Evolutionary conservation across 2,329 filamentous ascomycete species (phyloP).

Genomic region (Nigrospora oryzae): DNA sequence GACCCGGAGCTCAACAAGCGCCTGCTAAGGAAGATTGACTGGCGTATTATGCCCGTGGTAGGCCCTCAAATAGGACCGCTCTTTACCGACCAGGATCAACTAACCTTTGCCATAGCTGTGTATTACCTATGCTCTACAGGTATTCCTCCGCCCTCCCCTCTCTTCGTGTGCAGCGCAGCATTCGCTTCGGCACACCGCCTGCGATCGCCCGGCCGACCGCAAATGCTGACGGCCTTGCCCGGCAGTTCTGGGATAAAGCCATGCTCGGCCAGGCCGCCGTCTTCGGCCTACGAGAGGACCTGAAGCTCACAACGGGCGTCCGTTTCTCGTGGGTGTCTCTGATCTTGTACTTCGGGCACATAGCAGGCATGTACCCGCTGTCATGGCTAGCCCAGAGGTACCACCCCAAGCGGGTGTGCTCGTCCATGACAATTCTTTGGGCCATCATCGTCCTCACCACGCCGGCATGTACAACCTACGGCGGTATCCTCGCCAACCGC

Average conservation of each 20-base stretch:
- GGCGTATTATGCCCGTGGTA: slow-evolving; percentile 15
- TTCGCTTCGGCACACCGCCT: no score
- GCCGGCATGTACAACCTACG: slow-evolving; percentile 20
- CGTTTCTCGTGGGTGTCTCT: slow-evolving; percentile 22
- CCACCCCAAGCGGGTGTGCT: slow-evolving; percentile 18
- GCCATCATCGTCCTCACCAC: slow-evolving; percentile 21
- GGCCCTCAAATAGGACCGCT: background rate
- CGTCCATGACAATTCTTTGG: slow-evolving; percentile 20
- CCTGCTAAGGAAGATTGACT: slow-evolving; percentile 11
- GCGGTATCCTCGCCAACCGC: slow-evolving; percentile 21
- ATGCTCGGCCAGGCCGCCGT: slow-evolving; percentile 17
- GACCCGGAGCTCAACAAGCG: background rate
- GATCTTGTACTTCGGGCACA: slow-evolving; percentile 24
- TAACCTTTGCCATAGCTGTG: slow-evolving; percentile 10
- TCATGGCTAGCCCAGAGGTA: slow-evolving; percentile 19
- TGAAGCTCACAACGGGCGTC: slow-evolving; percentile 15
- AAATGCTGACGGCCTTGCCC: slow-evolving; percentile 2
- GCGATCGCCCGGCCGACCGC: no score
- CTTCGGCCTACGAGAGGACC: slow-evolving; percentile 19
- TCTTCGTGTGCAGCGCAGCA: no score
- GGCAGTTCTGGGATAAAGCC: slow-evolving; percentile 19
- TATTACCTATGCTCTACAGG: slow-evolving; percentile 16
- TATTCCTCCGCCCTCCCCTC: background rate
- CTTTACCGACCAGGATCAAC: background rate
- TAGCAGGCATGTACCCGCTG: slow-evolving; percentile 20